Evolutionary conservation across 805 yeast genomes (phyloP), one percentile per base, ranked within the genome.

Genomic region (Lipomyces kockii): DNA sequence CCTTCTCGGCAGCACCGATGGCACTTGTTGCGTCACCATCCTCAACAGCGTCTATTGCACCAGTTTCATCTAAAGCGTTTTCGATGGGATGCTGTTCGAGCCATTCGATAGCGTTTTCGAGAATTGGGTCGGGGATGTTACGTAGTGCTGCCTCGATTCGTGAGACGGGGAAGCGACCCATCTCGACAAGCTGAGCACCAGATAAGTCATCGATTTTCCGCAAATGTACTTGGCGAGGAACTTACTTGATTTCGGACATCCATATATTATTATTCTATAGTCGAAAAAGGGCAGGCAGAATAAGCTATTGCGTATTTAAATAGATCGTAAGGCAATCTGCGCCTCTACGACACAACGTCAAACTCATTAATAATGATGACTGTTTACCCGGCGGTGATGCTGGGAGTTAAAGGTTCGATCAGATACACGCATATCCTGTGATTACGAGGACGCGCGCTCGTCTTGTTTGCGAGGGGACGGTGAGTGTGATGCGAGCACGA

Each of bases 31-130:
- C 49, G 6, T 29, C 59, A 39, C 32, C 56, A 58, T 54, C 25
- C 25, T 55, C 46, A 55, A 22, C 59, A 32, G 53, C 39, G 29
- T 27, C 62, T 6, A 56, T 14, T 12, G 63, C 62, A 6, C 70
- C 75, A n/a, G 63, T 58, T 52, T 7, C 32, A 11, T 70, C 71
- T 7, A 61, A 68, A n/a, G 68, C 65, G 22, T 51, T 72, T 39
- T 69, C 74, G 29, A 72, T 69, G 17, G 67, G 69, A 53, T 68
- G 76, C 67, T 73, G 74, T 53, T 77, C 79, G 25, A 78, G 68
- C 80, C 80, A 78, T 37, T 71, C 74, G 58, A 78, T 70, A 49
- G 76, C 75, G 32, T 70, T 72, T 37, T 78, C 80, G 29, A 76
- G 62, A 2, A 66, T 60, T 7, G 67, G 54, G 65, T 76, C 63